phyloP scores from a whole-genome alignment of 2,329 filamentous ascomycete species.

The Aphanocladium album region DNA sequence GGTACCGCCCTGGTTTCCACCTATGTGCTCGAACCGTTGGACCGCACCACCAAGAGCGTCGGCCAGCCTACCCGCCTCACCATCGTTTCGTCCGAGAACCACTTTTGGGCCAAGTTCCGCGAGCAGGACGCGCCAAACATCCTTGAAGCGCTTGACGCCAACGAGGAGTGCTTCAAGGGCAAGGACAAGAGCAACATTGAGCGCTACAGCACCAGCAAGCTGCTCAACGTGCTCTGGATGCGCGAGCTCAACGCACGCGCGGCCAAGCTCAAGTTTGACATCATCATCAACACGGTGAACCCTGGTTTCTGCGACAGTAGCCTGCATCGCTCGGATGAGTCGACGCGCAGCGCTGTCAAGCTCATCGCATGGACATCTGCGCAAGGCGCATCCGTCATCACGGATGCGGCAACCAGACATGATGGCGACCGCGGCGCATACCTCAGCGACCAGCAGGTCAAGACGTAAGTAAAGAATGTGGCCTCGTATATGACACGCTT shows the following conservation, averaged over 20 bases:
- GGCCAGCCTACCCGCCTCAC: background rate
- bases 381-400: background rate
- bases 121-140: background rate
- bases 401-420: background rate
- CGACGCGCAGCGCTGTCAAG: background rate
- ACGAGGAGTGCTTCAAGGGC: background rate
- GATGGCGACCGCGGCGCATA: background rate
- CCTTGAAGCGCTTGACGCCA: background rate
- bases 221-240: slow-evolving; percentile 1
- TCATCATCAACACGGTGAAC: background rate
- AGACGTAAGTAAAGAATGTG: background rate
- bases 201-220: slow-evolving; percentile 1
- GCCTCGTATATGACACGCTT: background rate
- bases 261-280: background rate
- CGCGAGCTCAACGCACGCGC: background rate
- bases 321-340: background rate
- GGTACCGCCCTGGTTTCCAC: background rate
- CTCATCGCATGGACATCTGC: background rate
- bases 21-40: background rate
- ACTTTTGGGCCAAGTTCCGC: slow-evolving; percentile 1
- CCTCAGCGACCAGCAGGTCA: slow-evolving; percentile 1
- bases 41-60: background rate
- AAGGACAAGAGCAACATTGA: slow-evolving; percentile 2
- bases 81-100: background rate
- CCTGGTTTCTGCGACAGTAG: background rate